Evolutionary conservation across 179 eudicot genomes (phyloP).

Genomic region (Beta macrorhiza): DNA sequence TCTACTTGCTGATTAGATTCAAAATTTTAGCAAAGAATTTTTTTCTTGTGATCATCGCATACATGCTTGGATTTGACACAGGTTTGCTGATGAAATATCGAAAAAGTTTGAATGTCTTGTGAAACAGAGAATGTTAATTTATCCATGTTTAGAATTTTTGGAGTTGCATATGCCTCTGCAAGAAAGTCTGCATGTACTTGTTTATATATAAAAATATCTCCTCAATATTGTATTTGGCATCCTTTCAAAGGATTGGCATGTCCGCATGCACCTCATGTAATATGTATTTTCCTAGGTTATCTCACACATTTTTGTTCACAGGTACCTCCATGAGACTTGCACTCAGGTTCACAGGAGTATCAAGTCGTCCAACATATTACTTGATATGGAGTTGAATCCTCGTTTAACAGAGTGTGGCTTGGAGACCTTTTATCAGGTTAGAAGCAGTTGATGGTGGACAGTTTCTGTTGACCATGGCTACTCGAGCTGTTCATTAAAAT

Average conservation of each 20-base stretch:
- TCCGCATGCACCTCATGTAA: background rate
- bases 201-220: background rate
- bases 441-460: background rate
- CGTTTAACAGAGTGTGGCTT: conserved; percentile 48
- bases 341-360: conserved; percentile 52
- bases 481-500: too few species aligned
- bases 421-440: conserved; percentile 43
- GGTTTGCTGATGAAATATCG: background rate
- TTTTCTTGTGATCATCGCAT: background rate
- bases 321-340: conserved; percentile 69
- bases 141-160: background rate
- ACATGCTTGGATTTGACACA: background rate
- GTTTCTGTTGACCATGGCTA: background rate
- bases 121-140: background rate
- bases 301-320: conserved; percentile 22
- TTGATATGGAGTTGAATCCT: conserved; percentile 53
- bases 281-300: background rate
- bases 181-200: too few species aligned
- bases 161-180: background rate
- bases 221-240: background rate
- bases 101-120: background rate
- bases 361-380: conserved; percentile 59
- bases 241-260: too few species aligned
- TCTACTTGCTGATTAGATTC: background rate
- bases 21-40: background rate